Percentiles rank a stretch among this genome's conserved stretches.
Conservation (phyloP, 1,284 basidiomycete genomes). For the Phaffia rhodozyma region DNA sequence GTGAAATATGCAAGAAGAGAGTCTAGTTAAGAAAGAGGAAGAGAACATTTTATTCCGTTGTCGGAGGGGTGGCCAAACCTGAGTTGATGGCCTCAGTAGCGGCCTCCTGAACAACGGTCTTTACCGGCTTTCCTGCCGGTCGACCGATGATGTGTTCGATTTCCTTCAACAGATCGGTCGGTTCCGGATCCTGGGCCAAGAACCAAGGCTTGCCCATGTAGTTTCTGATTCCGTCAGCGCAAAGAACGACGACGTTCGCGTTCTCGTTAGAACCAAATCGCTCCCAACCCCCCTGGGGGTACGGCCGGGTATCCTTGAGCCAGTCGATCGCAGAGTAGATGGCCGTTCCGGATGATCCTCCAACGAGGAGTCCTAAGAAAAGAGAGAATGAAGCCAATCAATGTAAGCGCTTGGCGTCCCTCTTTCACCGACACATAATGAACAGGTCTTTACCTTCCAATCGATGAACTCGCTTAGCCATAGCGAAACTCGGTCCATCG, state of each 20-base stretch:
- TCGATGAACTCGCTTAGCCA: conserved; percentile 48
- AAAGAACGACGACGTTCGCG: conserved; percentile 75
- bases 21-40: too few species aligned
- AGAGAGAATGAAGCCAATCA: background rate
- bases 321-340: conserved; percentile 66
- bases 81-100: too few species aligned
- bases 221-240: conserved; percentile 78
- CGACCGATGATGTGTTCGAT: background rate
- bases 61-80: too few species aligned
- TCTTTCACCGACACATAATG: background rate
- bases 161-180: background rate
- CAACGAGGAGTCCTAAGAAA: conserved; percentile 59
- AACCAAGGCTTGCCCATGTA: conserved; percentile 74
- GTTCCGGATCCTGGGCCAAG: conserved; percentile 21
- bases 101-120: too few species aligned
- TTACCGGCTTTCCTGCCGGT: too few species aligned
- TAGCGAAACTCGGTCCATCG: conserved; percentile 69
- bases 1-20: too few species aligned
- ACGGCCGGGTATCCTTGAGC: conserved; percentile 45
- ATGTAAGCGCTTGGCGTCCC: background rate
- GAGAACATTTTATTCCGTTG: too few species aligned
- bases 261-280: conserved; percentile 54
- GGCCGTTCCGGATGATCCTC: conserved; percentile 80
- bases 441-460: conserved; percentile 5
- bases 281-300: conserved; percentile 46